Percentiles rank a stretch among this genome's conserved stretches.
Evolutionary conservation across 2,329 filamentous ascomycete species (phyloP).

Genomic region (Diaporthe sp.): DNA sequence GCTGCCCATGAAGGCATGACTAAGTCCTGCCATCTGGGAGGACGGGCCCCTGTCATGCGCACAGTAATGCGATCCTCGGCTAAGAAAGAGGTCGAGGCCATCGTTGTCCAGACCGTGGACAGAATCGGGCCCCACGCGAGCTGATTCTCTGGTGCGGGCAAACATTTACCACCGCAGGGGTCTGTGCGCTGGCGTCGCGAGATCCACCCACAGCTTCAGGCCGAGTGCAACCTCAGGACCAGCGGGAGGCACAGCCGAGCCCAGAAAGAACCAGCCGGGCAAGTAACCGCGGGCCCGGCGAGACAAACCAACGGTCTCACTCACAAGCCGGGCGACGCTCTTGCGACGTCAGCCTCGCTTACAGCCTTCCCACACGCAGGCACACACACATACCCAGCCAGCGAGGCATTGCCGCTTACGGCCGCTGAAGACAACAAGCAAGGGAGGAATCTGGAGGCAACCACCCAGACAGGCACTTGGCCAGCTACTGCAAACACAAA

Average conservation of each 20-base stretch:
- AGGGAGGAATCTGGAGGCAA: neutral
- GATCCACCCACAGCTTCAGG: neutral
- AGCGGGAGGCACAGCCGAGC: conserved; percentile 3
- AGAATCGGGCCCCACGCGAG: neutral
- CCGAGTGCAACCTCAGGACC: conserved; percentile 7
- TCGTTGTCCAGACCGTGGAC: conserved; percentile 26
- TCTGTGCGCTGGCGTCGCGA: conserved; percentile 20
- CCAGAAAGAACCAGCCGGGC: neutral
- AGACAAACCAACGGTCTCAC: neutral
- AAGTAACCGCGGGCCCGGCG: conserved; percentile 12
- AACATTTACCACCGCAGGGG: neutral
- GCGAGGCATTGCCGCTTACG: neutral
- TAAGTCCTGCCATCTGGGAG: conserved; percentile 12
- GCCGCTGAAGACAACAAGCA: neutral
- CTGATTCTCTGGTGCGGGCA: neutral
- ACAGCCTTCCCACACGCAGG: conserved; percentile 9
- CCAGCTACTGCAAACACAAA: neutral
- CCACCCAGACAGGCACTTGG: neutral
- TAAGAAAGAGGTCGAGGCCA: conserved; percentile 13
- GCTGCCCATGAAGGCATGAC: conserved; percentile 6
- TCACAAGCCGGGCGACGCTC: conserved; percentile 3
- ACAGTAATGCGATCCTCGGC: conserved; percentile 34
- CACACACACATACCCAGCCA: neutral
- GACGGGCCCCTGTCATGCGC: conserved; percentile 9
- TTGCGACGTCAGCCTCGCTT: conserved; percentile 21